These are phyloP conservation scores for Elsinoe necatrix DNA, from an alignment of 2,329 filamentous ascomycete species.

Conservation along the genomic window DNA sequence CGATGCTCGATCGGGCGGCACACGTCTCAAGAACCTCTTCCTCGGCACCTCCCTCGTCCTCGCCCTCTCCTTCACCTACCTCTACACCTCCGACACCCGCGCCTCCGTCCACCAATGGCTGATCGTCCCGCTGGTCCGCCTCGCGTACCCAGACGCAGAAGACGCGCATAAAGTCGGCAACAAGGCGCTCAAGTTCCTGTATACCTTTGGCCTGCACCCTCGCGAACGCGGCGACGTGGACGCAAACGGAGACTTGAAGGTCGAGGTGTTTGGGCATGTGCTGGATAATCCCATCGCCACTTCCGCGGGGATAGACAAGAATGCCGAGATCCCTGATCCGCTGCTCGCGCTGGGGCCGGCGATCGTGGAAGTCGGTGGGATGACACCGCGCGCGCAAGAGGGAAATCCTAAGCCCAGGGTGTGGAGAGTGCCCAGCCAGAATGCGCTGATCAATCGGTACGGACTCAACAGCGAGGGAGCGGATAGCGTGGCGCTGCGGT, in stretches of 20 bases:
- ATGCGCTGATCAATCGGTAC: slow-evolving; percentile 90
- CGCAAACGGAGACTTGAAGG: slow-evolving; percentile 44
- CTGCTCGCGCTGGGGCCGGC: slow-evolving; percentile 78
- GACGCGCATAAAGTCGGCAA: slow-evolving; percentile 84
- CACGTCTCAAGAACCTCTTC: slow-evolving; percentile 42
- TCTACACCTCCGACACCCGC: slow-evolving; percentile 47
- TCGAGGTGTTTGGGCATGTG: slow-evolving; percentile 66
- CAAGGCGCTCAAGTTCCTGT: slow-evolving; percentile 59
- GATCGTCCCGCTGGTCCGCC: slow-evolving; percentile 54
- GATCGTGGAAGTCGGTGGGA: slow-evolving; percentile 86
- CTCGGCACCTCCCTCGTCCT: slow-evolving; percentile 49
- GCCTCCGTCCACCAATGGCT: slow-evolving; percentile 46
- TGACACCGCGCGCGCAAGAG: slow-evolving; percentile 75
- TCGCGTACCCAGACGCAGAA: slow-evolving; percentile 67
- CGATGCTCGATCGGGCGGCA: slow-evolving; percentile 33
- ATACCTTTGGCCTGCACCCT: slow-evolving; percentile 67
- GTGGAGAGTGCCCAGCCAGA: slow-evolving; percentile 73
- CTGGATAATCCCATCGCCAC: slow-evolving; percentile 85
- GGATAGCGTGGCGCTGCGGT: slow-evolving; percentile 69
- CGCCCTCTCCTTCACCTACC: slow-evolving; percentile 37
- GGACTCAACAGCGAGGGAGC: slow-evolving; percentile 89
- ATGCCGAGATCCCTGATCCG: slow-evolving; percentile 77
- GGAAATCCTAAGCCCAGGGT: slow-evolving; percentile 85
- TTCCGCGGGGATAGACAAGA: slow-evolving; percentile 92
- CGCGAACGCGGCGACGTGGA: slow-evolving; percentile 65